Conservation (phyloP, 305 asterid species). For the Lippia alba region DNA sequence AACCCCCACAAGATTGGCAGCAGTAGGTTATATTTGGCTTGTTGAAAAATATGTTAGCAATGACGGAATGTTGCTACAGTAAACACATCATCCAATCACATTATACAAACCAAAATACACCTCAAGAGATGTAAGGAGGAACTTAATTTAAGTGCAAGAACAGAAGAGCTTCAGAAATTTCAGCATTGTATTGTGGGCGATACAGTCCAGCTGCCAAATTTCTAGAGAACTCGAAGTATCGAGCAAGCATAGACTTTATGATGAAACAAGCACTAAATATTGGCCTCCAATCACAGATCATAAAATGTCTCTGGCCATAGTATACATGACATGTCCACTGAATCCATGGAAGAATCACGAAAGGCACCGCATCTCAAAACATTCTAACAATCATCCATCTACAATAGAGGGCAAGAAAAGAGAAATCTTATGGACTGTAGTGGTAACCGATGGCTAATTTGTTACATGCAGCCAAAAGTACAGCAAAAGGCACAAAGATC, state of each 20-base stretch:
- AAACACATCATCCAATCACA: too few species aligned
- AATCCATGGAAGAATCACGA: constrained; percentile 49
- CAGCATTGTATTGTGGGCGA: not conserved
- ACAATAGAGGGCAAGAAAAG: constrained; percentile 42
- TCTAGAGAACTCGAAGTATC: not conserved
- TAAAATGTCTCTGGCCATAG: constrained; percentile 27
- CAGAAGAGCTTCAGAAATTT: not conserved
- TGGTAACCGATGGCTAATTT: constrained; percentile 14
- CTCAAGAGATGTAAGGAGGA: too few species aligned
- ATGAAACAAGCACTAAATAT: constrained; percentile 1
- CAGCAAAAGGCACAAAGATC: constrained; percentile 21
- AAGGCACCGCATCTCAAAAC: constrained; percentile 48
- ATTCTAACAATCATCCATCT: constrained; percentile 68
- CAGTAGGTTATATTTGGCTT: too few species aligned
- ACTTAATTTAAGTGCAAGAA: too few species aligned
- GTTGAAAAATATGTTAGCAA: too few species aligned
- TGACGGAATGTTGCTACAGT: too few species aligned
- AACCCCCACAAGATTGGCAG: too few species aligned
- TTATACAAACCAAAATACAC: too few species aligned
- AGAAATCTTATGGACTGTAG: constrained; percentile 28
- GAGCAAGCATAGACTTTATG: constrained; percentile 3
- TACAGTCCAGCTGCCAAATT: constrained; percentile 9
- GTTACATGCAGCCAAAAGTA: constrained; percentile 24
- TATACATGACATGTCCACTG: constrained; percentile 39
- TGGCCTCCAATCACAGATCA: too few species aligned